Percentiles rank a stretch among this genome's conserved stretches.
Evolutionary conservation across 371 early-diverging fungal genomes (phyloP).

Genomic region (Mortierella sp.): DNA sequence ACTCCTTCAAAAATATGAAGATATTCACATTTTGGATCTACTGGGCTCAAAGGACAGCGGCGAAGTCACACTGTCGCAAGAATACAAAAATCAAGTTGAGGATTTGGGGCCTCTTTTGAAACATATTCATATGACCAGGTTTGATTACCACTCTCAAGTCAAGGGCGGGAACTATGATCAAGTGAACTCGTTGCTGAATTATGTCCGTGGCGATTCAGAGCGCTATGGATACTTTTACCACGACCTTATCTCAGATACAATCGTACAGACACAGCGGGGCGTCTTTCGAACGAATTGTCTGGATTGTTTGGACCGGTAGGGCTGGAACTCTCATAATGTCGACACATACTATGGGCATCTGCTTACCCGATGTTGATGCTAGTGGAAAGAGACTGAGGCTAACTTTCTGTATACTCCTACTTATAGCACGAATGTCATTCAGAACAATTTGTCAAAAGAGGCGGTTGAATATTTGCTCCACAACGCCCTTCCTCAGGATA

Average conservation of each 20-base stretch:
- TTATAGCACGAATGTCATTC: slow-evolving; percentile 73
- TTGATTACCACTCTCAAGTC: slow-evolving; percentile 89
- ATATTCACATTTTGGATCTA: slow-evolving; percentile 87
- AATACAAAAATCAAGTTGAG: slow-evolving; percentile 73
- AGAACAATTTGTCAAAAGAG: slow-evolving; percentile 58
- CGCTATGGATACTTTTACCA: slow-evolving; percentile 77
- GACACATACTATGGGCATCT: no score
- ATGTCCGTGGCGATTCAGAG: slow-evolving; percentile 63
- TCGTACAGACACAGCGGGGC: slow-evolving; percentile 80
- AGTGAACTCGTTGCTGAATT: slow-evolving; percentile 65
- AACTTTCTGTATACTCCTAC: background rate
- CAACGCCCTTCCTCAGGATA: slow-evolving; percentile 34
- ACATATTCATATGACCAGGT: slow-evolving; percentile 72
- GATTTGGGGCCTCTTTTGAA: slow-evolving; percentile 40
- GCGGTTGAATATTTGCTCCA: slow-evolving; percentile 36
- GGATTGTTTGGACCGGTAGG: slow-evolving; percentile 80
- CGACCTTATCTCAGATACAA: slow-evolving; percentile 66
- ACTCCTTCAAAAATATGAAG: slow-evolving; percentile 77
- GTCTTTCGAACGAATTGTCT: slow-evolving; percentile 97
- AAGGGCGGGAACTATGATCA: slow-evolving; percentile 86
- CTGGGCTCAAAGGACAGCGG: slow-evolving; percentile 78
- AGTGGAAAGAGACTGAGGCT: background rate
- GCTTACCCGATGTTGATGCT: no score
- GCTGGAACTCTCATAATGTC: slow-evolving; percentile 13
- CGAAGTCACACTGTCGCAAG: slow-evolving; percentile 78